Evolutionary conservation across 2,329 filamentous ascomycete species (phyloP).

Genomic region (Cercospora canescens): DNA sequence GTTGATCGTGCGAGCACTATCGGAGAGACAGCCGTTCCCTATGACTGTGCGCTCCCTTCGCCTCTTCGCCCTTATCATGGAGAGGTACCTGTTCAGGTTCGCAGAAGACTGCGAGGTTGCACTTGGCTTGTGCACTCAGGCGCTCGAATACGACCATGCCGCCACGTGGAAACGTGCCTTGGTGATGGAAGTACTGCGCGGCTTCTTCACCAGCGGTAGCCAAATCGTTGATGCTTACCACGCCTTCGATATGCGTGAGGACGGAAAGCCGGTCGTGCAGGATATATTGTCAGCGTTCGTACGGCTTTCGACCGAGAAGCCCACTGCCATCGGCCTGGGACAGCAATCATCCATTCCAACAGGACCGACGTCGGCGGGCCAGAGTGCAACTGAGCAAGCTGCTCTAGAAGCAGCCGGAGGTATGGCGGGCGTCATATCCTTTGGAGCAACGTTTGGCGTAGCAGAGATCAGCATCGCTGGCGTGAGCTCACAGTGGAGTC

Average conservation of each 20-base stretch:
- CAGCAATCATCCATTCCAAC: slow-evolving; percentile 83
- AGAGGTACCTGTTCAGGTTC: slow-evolving; percentile 73
- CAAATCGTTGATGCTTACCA: slow-evolving; percentile 78
- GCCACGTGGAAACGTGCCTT: slow-evolving; percentile 82
- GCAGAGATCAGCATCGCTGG: slow-evolving; percentile 68
- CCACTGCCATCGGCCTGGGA: slow-evolving; percentile 81
- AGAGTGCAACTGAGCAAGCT: slow-evolving; percentile 72
- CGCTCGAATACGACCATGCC: slow-evolving; percentile 80
- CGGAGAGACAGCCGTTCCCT: slow-evolving; percentile 76
- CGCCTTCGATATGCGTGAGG: slow-evolving; percentile 72
- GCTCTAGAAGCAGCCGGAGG: slow-evolving; percentile 79
- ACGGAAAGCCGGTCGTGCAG: slow-evolving; percentile 73
- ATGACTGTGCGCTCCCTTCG: slow-evolving; percentile 79
- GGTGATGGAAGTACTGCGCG: slow-evolving; percentile 87
- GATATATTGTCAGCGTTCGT: slow-evolving; percentile 86
- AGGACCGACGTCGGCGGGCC: slow-evolving; percentile 56
- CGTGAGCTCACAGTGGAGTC: slow-evolving; percentile 90
- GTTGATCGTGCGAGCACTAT: slow-evolving; percentile 74
- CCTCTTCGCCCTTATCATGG: slow-evolving; percentile 78
- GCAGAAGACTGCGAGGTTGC: slow-evolving; percentile 80
- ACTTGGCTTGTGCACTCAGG: slow-evolving; percentile 76
- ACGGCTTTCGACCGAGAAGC: slow-evolving; percentile 88
- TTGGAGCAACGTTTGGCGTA: slow-evolving; percentile 59
- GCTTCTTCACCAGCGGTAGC: slow-evolving; percentile 77
- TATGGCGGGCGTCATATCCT: slow-evolving; percentile 80